Evolutionary conservation across 2,329 filamentous ascomycete genomes (phyloP), one percentile per base, ranked within the genome.

Genomic region (Calonectria hongkongensis): DNA sequence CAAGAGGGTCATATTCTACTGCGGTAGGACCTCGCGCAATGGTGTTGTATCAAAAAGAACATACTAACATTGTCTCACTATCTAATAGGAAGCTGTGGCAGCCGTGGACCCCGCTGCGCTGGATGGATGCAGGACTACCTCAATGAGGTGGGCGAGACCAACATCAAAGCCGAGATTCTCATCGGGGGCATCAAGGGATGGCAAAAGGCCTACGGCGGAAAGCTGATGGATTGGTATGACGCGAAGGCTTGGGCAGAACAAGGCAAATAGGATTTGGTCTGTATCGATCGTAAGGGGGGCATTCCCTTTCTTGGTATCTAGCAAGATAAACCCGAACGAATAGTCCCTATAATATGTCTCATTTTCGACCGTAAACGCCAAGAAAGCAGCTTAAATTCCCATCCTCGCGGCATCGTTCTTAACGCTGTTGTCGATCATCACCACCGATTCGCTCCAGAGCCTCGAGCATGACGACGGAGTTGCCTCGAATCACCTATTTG

Each of bases 391-490:
- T 71, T 72, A 75, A 68, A 75, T 73, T 76, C 76, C 71, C 71
- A 70, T 66, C 73, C 36, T 69, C 56, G 54, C 51, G n/a, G 70
- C 72, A 71, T 48, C 48, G 27, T 54, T 62, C 67, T 66, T 77
- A 75, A 79, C 82, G 72, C 68, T 83, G 80, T 71, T 84, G 80
- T 79, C 83, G 85, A 76, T 92, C 89, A 80, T 91, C 89, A 72
- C 91, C 90, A 74, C 90, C 91, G 78, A 94, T 93, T 80, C 92
- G 88, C 83, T 92, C 91, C 71, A 94, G 85, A 12, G 92, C 95
- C 86, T 99, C 97, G 69, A 99, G 91, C 96, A 99, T 98, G 69
- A 99, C 96, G 30, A 99, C 96, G 2, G 96, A 98, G 87, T 99
- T 99, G 76, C 97, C 97, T 79, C 97, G 94, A 81, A 99, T 98